Evolutionary conservation across 345 rosid genomes (phyloP).

Genomic region (Reutealis trisperma): DNA sequence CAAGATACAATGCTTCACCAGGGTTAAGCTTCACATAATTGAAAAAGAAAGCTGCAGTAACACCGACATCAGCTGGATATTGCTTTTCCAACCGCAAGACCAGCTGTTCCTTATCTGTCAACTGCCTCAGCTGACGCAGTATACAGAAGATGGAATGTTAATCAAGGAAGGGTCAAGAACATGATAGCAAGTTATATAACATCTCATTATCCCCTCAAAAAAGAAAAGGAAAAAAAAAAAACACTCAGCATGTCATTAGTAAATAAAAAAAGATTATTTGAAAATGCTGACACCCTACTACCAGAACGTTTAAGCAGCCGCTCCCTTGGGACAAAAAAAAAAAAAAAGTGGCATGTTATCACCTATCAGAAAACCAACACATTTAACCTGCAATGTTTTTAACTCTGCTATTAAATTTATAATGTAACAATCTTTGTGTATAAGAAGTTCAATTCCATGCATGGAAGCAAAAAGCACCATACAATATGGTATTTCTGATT

Average conservation of each 20-base stretch:
- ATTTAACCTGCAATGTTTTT: not conserved
- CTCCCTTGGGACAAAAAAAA: not conserved
- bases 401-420: not conserved
- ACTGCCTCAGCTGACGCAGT: conserved; percentile 56
- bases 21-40: conserved; percentile 91
- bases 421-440: not conserved
- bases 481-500: not conserved
- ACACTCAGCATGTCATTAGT: not conserved
- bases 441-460: not conserved
- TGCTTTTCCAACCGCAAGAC: conserved; percentile 82
- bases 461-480: not conserved
- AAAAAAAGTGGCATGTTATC: not conserved
- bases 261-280: not conserved
- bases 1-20: conserved; percentile 94
- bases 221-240: not conserved
- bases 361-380: not conserved
- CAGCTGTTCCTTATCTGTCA: conserved; percentile 84
- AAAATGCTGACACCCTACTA: not conserved
- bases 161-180: conserved; percentile 8
- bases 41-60: conserved; percentile 78
- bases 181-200: not conserved
- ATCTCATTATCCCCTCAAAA: not conserved
- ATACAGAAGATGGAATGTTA: not conserved
- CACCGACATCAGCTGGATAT: conserved; percentile 86
- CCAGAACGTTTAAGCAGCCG: not conserved